Conservation (phyloP, 805 yeast species). For the Blastobotrys chiropterorum region DNA sequence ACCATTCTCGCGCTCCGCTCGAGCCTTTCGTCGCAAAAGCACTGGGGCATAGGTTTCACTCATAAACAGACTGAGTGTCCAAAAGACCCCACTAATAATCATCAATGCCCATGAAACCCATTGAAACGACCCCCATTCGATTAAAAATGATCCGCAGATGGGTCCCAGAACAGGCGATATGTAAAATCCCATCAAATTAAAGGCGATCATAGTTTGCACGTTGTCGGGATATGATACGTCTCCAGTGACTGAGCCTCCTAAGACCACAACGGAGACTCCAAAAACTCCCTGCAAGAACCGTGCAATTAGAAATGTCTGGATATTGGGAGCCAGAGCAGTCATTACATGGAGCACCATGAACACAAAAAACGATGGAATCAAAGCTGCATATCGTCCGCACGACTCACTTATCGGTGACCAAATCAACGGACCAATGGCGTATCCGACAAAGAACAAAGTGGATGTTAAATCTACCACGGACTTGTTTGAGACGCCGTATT, state of each 20-base stretch:
- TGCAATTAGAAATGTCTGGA: slow-evolving; percentile 39
- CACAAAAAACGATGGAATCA: neutral
- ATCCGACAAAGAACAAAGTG: neutral
- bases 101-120: slow-evolving; percentile 42
- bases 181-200: slow-evolving; percentile 37
- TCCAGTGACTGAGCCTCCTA: slow-evolving; percentile 42
- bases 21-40: neutral
- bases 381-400: neutral
- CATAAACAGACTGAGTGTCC: slow-evolving; percentile 27
- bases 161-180: slow-evolving; percentile 35
- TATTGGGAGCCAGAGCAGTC: slow-evolving; percentile 39
- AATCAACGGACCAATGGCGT: neutral
- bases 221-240: slow-evolving; percentile 37
- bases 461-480: neutral
- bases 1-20: neutral
- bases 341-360: slow-evolving; percentile 35
- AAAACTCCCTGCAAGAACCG: slow-evolving; percentile 44
- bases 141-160: slow-evolving; percentile 39
- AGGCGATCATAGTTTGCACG: slow-evolving; percentile 38
- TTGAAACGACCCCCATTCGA: slow-evolving; percentile 42
- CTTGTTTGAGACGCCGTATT: neutral
- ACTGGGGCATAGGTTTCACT: neutral
- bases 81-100: slow-evolving; percentile 27
- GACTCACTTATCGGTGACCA: neutral
- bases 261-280: slow-evolving; percentile 45